Evolutionary conservation across 805 yeast species (phyloP).

Genomic region (Yamadazyma sp.): DNA sequence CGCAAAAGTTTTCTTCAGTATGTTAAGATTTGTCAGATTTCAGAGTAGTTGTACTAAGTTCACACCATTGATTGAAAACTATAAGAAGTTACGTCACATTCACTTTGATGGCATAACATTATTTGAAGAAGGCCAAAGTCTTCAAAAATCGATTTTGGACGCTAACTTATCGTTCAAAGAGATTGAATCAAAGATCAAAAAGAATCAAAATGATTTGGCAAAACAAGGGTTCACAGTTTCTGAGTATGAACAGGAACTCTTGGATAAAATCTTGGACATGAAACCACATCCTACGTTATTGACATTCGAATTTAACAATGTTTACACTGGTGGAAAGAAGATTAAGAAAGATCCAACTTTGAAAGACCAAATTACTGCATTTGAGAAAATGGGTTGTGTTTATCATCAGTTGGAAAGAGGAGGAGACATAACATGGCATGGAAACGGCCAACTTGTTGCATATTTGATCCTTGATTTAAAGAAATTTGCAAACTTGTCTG

Average conservation of each 20-base stretch:
- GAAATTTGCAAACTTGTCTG: constrained; percentile 52
- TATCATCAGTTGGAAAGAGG: constrained; percentile 85
- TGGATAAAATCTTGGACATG: constrained; percentile 34
- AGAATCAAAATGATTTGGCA: constrained; percentile 35
- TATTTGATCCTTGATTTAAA: constrained; percentile 70
- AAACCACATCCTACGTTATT: constrained; percentile 66
- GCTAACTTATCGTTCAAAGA: constrained; percentile 58
- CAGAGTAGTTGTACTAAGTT: constrained; percentile 23
- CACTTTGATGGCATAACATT: constrained; percentile 41
- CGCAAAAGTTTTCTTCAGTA: background rate
- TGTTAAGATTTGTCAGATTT: background rate
- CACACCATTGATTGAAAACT: constrained; percentile 29
- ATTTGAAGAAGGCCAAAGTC: constrained; percentile 46
- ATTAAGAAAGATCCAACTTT: constrained; percentile 53
- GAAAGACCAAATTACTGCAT: constrained; percentile 21
- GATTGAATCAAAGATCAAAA: constrained; percentile 46
- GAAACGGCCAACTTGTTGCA: constrained; percentile 89
- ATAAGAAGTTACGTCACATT: constrained; percentile 35
- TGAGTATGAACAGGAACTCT: constrained; percentile 45
- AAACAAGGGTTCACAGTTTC: constrained; percentile 40
- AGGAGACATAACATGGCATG: constrained; percentile 96
- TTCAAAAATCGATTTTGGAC: constrained; percentile 55
- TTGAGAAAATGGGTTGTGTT: constrained; percentile 44
- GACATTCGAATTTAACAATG: constrained; percentile 82
- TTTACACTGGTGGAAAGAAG: constrained; percentile 90